Percentiles rank a stretch among this genome's conserved stretches.
These are phyloP conservation scores for Breynia disticha DNA, from an alignment of 441 rosid genomes.

Conservation along the genomic window DNA sequence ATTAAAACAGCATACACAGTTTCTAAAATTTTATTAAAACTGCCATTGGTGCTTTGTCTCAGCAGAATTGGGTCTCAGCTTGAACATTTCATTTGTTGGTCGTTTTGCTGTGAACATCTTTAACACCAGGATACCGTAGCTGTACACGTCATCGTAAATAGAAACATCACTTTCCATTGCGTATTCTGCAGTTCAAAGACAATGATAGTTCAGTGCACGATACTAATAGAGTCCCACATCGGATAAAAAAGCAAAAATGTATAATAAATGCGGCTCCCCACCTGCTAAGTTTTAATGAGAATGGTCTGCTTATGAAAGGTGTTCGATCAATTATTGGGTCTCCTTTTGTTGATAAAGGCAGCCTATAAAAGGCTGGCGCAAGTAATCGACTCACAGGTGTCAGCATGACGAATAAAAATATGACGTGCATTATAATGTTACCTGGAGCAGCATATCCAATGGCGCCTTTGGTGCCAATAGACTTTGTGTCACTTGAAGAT, in stretches of 20 bases:
- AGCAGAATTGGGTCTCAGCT: constrained; percentile 1
- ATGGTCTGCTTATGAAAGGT: no score
- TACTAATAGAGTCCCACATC: neutral
- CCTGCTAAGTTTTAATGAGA: no score
- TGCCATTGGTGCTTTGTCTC: neutral
- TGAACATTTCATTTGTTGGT: constrained; percentile 10
- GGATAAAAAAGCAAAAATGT: no score
- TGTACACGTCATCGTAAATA: constrained; percentile 18
- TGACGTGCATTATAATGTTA: neutral
- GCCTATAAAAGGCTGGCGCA: no score
- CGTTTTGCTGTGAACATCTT: constrained; percentile 20
- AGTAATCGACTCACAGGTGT: neutral
- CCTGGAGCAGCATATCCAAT: constrained; percentile 19
- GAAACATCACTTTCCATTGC: constrained; percentile 12
- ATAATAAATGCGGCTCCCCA: no score
- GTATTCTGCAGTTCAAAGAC: constrained; percentile 3
- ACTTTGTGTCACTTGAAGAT: neutral
- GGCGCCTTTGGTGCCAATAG: constrained; percentile 14
- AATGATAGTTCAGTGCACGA: neutral
- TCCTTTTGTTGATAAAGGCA: no score
- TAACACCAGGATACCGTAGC: constrained; percentile 22
- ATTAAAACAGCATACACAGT: neutral
- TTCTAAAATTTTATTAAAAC: neutral
- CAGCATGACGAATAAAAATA: neutral
- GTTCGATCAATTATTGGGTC: no score